A percentile compares a stretch with the other conserved stretches of the same genome.
Evolutionary conservation across 1,284 basidiomycete species (phyloP).

Genomic region (Austroboletus novae-zelandiae): DNA sequence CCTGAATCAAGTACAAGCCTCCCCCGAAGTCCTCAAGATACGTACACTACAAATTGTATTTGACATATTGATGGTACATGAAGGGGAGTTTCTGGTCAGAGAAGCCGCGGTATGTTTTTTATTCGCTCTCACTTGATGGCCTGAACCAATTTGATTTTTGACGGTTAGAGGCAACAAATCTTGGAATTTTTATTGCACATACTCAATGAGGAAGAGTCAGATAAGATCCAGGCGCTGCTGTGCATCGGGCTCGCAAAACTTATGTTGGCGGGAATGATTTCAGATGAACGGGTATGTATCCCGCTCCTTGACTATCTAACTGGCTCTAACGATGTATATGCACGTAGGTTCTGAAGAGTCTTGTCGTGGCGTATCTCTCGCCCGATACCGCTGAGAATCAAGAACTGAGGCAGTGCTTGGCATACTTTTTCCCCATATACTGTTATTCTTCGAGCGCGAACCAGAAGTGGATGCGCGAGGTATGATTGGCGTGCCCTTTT

Average conservation of each 20-base stretch:
- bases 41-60: slow-evolving; percentile 87
- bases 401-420: slow-evolving; percentile 87
- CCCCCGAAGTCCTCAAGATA: slow-evolving; percentile 75
- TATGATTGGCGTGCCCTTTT: slow-evolving; percentile 32
- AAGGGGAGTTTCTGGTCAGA: slow-evolving; percentile 68
- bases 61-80: slow-evolving; percentile 90
- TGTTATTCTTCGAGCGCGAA: slow-evolving; percentile 83
- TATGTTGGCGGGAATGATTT: slow-evolving; percentile 81
- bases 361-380: slow-evolving; percentile 85
- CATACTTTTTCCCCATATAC: slow-evolving; percentile 96
- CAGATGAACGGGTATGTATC: slow-evolving; percentile 63
- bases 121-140: neutral
- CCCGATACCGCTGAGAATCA: slow-evolving; percentile 86
- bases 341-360: slow-evolving; percentile 69
- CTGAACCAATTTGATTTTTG: no score
- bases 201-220: slow-evolving; percentile 72
- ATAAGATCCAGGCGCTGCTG: slow-evolving; percentile 77
- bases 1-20: slow-evolving; percentile 78
- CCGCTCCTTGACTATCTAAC: neutral
- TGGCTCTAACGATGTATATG: neutral
- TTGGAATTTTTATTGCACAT: slow-evolving; percentile 75
- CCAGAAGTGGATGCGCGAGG: slow-evolving; percentile 78
- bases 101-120: slow-evolving; percentile 45
- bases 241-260: slow-evolving; percentile 89
- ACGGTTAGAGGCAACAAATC: slow-evolving; percentile 60